Evolutionary conservation across 1,284 basidiomycete species (phyloP).

Genomic region (Trichosporon sp.): DNA sequence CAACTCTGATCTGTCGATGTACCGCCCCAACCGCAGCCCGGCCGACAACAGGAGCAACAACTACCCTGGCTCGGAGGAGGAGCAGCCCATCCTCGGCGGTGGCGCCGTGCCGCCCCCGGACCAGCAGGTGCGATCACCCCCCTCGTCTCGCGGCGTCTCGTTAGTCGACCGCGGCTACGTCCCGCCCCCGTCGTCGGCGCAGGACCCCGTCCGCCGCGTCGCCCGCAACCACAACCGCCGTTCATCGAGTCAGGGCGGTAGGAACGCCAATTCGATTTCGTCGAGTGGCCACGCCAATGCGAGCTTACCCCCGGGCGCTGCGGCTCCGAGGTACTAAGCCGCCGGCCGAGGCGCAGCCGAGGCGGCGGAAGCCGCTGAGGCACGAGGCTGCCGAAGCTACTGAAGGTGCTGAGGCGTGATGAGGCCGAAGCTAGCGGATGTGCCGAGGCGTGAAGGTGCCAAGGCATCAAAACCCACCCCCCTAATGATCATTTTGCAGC

Average conservation of each 20-base stretch:
- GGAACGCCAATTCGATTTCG: constrained; percentile 13
- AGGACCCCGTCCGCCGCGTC: constrained; percentile 48
- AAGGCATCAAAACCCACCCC: too few species aligned
- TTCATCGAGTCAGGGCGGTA: constrained; percentile 19
- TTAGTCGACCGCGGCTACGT: constrained; percentile 74
- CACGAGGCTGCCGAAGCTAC: too few species aligned
- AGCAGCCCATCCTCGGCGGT: constrained; percentile 52
- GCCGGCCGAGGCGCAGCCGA: too few species aligned
- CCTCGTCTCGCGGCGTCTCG: constrained; percentile 60
- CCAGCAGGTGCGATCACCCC: constrained; percentile 25
- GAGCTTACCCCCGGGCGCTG: constrained; percentile 22
- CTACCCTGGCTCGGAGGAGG: constrained; percentile 48
- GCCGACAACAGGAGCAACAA: constrained; percentile 6
- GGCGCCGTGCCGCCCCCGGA: constrained; percentile 18
- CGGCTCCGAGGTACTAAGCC: constrained; percentile 9
- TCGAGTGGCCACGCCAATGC: constrained; percentile 9
- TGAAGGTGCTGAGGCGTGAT: too few species aligned
- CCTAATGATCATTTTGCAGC: too few species aligned
- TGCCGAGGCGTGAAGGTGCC: too few species aligned
- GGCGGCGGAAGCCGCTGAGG: too few species aligned
- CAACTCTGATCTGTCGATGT: constrained; percentile 49
- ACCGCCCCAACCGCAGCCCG: constrained; percentile 6
- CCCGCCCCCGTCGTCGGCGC: constrained; percentile 64
- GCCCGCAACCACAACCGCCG: constrained; percentile 28
- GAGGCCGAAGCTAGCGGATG: too few species aligned